phyloP scores from a whole-genome alignment of 2,329 filamentous ascomycete genomes.

The Cercospora sp. region DNA sequence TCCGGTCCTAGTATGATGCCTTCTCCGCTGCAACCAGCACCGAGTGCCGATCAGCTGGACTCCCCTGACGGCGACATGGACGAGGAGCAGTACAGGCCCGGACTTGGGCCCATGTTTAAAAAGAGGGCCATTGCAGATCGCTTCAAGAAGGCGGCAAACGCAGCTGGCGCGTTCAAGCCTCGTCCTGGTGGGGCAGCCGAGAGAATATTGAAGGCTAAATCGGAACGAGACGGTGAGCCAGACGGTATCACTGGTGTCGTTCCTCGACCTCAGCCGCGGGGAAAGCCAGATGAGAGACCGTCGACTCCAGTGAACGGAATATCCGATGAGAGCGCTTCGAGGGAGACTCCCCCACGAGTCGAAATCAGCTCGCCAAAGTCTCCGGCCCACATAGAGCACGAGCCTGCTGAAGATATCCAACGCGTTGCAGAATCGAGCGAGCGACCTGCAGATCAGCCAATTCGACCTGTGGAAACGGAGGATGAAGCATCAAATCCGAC shows the following conservation, averaged over 20 bases:
- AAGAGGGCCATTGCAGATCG: constrained; percentile 69
- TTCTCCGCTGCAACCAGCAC: constrained; percentile 9
- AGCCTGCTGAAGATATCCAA: constrained; percentile 27
- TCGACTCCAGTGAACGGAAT: constrained; percentile 15
- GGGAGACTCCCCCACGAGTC: constrained; percentile 26
- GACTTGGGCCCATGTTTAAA: constrained; percentile 88
- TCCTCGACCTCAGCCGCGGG: constrained; percentile 62
- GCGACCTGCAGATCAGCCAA: constrained; percentile 10
- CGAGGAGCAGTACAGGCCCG: constrained; percentile 62
- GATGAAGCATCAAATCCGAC: constrained; percentile 19
- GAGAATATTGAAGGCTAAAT: constrained; percentile 58
- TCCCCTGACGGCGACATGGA: constrained; percentile 27
- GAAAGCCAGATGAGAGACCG: constrained; percentile 24
- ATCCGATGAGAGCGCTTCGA: constrained; percentile 1
- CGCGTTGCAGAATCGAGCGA: neutral
- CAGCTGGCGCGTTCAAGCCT: constrained; percentile 77
- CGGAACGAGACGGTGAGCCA: constrained; percentile 64
- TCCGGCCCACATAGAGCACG: constrained; percentile 24
- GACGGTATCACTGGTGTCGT: constrained; percentile 91
- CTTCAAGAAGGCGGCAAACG: constrained; percentile 77
- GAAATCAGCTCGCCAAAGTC: constrained; percentile 33
- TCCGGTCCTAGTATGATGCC: constrained; percentile 10
- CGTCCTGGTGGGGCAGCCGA: constrained; percentile 84
- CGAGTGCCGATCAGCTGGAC: constrained; percentile 19
- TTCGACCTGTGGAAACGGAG: constrained; percentile 10